Evolutionary conservation across 371 early-diverging fungal genomes (phyloP).

Genomic region (Mortierella sp.): DNA sequence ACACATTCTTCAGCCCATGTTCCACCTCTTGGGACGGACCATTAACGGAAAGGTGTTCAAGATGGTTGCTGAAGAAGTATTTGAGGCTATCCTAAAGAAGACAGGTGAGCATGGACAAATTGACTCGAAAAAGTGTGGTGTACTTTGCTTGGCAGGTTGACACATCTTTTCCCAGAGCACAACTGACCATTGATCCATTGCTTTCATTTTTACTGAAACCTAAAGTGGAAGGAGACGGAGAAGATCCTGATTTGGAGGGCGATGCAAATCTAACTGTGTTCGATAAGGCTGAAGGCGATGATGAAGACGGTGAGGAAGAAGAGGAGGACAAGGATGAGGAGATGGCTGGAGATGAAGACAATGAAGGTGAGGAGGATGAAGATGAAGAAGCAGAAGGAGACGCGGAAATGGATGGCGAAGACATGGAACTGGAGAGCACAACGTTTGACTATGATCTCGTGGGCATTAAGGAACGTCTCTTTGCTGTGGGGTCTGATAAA

Average conservation of each 20-base stretch:
- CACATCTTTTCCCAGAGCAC: no score
- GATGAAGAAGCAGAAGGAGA: slow-evolving; percentile 28
- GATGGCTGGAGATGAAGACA: slow-evolving; percentile 33
- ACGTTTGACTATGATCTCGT: slow-evolving; percentile 58
- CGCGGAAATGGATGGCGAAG: slow-evolving; percentile 28
- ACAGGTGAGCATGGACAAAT: slow-evolving; percentile 15
- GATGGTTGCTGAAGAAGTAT: slow-evolving; percentile 59
- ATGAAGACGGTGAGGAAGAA: slow-evolving; percentile 23
- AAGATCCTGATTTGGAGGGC: slow-evolving; percentile 45
- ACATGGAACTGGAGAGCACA: slow-evolving; percentile 46
- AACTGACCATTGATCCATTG: background rate
- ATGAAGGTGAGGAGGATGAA: slow-evolving; percentile 28
- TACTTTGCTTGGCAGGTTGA: slow-evolving; percentile 1
- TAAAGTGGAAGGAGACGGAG: slow-evolving; percentile 48
- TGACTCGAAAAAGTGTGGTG: slow-evolving; percentile 21
- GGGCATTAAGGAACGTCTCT: slow-evolving; percentile 58
- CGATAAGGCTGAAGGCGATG: slow-evolving; percentile 31
- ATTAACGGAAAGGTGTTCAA: slow-evolving; percentile 64
- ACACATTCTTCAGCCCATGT: slow-evolving; percentile 72
- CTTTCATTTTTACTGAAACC: background rate
- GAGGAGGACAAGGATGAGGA: slow-evolving; percentile 51
- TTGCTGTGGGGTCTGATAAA: slow-evolving; percentile 56
- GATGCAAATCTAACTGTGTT: slow-evolving; percentile 35
- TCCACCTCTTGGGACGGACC: slow-evolving; percentile 64
- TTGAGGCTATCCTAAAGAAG: slow-evolving; percentile 51